These are phyloP conservation scores for Colletotrichum tropicicola DNA, from an alignment of 2,329 filamentous ascomycete species.

Conservation along the genomic window DNA sequence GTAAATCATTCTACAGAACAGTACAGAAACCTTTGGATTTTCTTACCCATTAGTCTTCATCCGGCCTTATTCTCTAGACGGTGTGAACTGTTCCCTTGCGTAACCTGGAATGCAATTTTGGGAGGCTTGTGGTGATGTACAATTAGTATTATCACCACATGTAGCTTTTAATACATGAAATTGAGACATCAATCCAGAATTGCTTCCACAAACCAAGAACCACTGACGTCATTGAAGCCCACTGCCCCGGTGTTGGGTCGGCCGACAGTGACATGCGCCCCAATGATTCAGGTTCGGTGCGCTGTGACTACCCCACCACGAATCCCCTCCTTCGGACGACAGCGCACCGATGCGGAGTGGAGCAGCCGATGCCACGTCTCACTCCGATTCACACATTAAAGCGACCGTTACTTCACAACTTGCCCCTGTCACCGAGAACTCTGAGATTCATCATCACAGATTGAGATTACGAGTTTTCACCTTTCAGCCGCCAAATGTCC, in stretches of 20 bases:
- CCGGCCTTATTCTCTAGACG: no score
- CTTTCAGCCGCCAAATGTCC: constrained; percentile 43
- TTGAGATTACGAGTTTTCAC: no score
- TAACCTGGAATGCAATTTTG: no score
- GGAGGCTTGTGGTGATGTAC: no score
- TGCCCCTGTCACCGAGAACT: not conserved
- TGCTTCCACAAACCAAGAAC: not conserved
- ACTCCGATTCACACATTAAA: not conserved
- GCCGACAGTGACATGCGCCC: constrained; percentile 12
- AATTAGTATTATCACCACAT: no score
- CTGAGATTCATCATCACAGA: no score
- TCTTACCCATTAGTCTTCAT: no score
- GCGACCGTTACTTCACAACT: not conserved
- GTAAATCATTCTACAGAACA: no score
- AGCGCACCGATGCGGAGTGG: constrained; percentile 18
- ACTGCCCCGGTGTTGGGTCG: constrained; percentile 11
- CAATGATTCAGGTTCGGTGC: constrained; percentile 19
- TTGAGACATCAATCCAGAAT: no score
- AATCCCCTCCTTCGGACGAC: constrained; percentile 17
- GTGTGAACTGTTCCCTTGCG: no score
- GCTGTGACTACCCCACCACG: not conserved
- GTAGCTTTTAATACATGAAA: no score
- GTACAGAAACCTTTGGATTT: no score
- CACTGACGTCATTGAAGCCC: not conserved
- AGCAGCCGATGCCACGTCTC: not conserved